A percentile compares a stretch with the other conserved stretches of the same genome.
Conservation (phyloP, 192 early-diverging fungal genomes). For the Mortierella alpina region DNA sequence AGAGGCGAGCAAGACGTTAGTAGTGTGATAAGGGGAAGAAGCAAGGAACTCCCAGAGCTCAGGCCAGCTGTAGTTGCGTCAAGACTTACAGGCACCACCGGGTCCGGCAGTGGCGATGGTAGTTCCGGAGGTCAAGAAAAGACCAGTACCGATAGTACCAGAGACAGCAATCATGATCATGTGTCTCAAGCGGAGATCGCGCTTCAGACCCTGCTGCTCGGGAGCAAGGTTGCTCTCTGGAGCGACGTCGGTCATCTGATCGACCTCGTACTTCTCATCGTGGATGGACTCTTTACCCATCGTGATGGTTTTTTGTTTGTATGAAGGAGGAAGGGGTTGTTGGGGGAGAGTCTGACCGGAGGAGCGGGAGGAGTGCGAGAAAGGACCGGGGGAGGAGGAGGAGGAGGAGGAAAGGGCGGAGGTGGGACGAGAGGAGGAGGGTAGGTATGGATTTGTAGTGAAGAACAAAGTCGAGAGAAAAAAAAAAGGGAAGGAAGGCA, state of each 20-base stretch:
- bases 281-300: not conserved
- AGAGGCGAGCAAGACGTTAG: not conserved
- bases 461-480: slow-evolving; percentile 28
- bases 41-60: not conserved
- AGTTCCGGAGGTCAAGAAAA: slow-evolving; percentile 83
- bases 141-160: slow-evolving; percentile 84
- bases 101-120: slow-evolving; percentile 84
- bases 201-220: slow-evolving; percentile 59
- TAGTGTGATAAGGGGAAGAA: not conserved
- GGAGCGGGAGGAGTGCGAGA: not conserved
- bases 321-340: not conserved
- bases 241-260: slow-evolving; percentile 24
- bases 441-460: slow-evolving; percentile 32
- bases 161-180: slow-evolving; percentile 83
- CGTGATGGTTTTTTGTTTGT: not conserved
- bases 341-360: not conserved
- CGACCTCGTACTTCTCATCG: slow-evolving; percentile 29
- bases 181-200: slow-evolving; percentile 67
- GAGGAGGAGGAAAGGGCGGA: not conserved
- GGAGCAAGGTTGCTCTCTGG: slow-evolving; percentile 11
- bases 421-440: not conserved
- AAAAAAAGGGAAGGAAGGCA: not conserved
- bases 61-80: not conserved
- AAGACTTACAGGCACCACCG: slow-evolving; percentile 63
- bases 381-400: not conserved